phyloP scores from a whole-genome alignment of 1,284 basidiomycete species.

The Microstroma glucosiphilum region DNA sequence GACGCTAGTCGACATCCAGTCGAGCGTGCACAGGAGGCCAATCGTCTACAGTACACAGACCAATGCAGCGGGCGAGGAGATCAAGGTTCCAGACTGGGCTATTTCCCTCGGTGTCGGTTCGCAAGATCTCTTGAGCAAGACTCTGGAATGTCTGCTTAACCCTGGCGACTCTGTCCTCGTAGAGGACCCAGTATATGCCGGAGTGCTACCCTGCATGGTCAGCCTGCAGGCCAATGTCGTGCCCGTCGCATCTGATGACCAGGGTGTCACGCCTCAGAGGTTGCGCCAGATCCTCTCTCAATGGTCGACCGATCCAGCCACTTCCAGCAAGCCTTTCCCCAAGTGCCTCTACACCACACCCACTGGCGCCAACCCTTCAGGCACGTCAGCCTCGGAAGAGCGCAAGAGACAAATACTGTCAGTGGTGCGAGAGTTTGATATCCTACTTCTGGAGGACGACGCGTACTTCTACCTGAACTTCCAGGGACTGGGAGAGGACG shows the following conservation, averaged over 20 bases:
- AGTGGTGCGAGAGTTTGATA: conserved; percentile 63
- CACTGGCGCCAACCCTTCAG: conserved; percentile 50
- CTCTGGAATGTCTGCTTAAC: conserved; percentile 62
- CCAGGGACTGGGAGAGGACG: conserved; percentile 35
- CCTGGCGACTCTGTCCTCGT: conserved; percentile 75
- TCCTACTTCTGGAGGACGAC: conserved; percentile 40
- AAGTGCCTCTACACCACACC: conserved; percentile 74
- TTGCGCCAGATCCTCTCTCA: conserved; percentile 65
- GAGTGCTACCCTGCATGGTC: conserved; percentile 36
- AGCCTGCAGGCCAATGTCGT: conserved; percentile 26
- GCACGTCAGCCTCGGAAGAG: conserved; percentile 53
- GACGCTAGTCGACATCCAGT: conserved; percentile 58
- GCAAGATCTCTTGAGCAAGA: conserved; percentile 76
- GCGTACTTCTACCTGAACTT: conserved; percentile 46
- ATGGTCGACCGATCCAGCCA: conserved; percentile 61
- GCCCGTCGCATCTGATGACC: conserved; percentile 68
- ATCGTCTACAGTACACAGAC: conserved; percentile 53
- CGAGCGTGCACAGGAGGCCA: conserved; percentile 60
- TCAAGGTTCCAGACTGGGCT: conserved; percentile 57
- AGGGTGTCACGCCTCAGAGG: conserved; percentile 65
- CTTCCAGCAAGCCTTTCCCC: conserved; percentile 61
- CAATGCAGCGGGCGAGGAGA: conserved; percentile 15
- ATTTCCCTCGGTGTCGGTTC: conserved; percentile 74
- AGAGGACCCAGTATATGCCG: conserved; percentile 59
- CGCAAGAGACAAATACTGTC: conserved; percentile 71